phyloP scores from a whole-genome alignment of 805 yeast species.

The Ogataea degrootiae region DNA sequence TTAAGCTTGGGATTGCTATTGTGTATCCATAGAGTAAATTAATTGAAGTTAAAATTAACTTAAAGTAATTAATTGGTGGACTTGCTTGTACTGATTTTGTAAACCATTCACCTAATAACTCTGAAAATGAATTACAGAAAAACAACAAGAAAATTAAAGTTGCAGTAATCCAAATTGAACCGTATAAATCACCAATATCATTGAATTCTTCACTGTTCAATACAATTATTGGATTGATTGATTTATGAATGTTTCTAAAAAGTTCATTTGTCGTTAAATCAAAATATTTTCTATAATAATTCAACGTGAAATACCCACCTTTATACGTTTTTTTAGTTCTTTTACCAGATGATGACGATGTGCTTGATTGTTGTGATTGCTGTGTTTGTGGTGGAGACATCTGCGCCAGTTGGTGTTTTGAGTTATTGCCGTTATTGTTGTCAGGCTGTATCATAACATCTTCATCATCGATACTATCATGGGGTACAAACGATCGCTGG shows the following conservation, averaged over 20 bases:
- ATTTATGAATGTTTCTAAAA: constrained; percentile 43
- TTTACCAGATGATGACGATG: neutral
- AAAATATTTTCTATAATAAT: constrained; percentile 61
- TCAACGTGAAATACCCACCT: constrained; percentile 50
- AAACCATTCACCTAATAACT: constrained; percentile 50
- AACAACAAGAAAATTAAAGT: constrained; percentile 72
- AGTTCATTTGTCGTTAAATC: constrained; percentile 67
- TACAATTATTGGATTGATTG: constrained; percentile 50
- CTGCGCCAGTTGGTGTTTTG: neutral
- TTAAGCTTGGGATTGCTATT: constrained; percentile 52
- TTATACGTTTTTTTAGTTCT: constrained; percentile 24
- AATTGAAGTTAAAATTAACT: constrained; percentile 61
- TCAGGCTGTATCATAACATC: constrained; percentile 25
- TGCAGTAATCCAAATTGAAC: constrained; percentile 87
- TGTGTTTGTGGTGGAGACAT: neutral
- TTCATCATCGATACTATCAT: constrained; percentile 11
- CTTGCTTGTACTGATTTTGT: constrained; percentile 34
- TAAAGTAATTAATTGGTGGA: constrained; percentile 47
- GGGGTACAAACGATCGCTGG: constrained; percentile 17
- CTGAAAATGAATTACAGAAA: constrained; percentile 67
- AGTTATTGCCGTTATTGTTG: neutral
- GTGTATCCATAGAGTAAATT: constrained; percentile 75
- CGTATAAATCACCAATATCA: constrained; percentile 67
- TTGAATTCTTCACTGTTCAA: constrained; percentile 34
- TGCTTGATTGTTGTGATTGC: neutral